Evolutionary conservation across 306 rosid species (phyloP), one percentile per base, ranked within the genome.

Genomic region (Malus asiatica): DNA sequence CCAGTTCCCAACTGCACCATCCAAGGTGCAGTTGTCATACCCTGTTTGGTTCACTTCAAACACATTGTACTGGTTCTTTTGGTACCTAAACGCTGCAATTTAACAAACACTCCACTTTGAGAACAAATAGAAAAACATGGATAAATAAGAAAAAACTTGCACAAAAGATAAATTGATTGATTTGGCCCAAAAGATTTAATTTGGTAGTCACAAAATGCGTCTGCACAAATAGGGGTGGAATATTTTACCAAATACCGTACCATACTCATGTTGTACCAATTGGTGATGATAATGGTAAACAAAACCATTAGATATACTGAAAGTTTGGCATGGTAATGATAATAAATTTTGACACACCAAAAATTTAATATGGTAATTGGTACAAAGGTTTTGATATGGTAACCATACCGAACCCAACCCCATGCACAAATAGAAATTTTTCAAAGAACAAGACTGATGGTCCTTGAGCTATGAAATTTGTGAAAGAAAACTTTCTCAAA

Each of bases 1-100:
- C 97, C 97, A 95, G 82, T 92, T 95, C 74, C 98, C 97, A 16
- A 80, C 58, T 5, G 97, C 97, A 57, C 90, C 86, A 16, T 95
- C 98, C 3, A 85, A 83, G 0, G 96, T 95, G 84, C 98, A 95
- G 84, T 95, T 95, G 78, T 87, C 97, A 71, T 90, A 95, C 14
- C 97, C 97, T 6, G 96, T 88, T 85, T 89, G 81, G 89, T 94
- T 94, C 79, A 94, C 98, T 85, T 83, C 82, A 68, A 94, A 94
- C 86, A 94, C 98, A 77, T 92, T 94, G 93, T 94, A 94, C 72
- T 94, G 96, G 44, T 45, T 89, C 83, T 92, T 95, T 71, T 62
- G 84, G 78, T 95, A 92, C 96, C 97, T 89, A 70, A 95, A 95
- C 78, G 98, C 97, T 91, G 80, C 76, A 32, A 62, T 1, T 72